Percentiles rank a stretch among this genome's conserved stretches.
Conservation (phyloP, 176 grass and related monocot species). For the Musa acuminata region DNA sequence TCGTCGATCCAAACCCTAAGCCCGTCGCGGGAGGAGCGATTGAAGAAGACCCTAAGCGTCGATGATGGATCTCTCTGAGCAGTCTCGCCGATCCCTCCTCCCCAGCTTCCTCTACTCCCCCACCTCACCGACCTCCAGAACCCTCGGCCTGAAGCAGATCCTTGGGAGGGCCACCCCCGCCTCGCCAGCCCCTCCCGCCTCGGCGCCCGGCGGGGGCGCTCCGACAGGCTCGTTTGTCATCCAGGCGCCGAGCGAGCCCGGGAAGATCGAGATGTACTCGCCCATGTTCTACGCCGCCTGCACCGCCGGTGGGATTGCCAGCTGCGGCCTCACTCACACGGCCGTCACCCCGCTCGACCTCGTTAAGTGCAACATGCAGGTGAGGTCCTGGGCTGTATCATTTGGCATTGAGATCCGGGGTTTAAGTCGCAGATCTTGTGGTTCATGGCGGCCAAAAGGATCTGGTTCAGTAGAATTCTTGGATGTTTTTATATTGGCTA, state of each 20-base stretch:
- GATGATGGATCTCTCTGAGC: conserved; percentile 39
- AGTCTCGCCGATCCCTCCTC: conserved; percentile 31
- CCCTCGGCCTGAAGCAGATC: not conserved
- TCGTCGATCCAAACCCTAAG: not conserved
- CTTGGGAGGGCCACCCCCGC: not conserved
- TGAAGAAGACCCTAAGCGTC: not conserved
- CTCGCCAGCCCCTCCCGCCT: not conserved
- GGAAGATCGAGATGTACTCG: too few relatives aligned
- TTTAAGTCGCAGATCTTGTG: too few relatives aligned
- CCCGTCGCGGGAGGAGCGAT: not conserved
- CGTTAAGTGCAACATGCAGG: conserved; percentile 1
- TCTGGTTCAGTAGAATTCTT: too few relatives aligned
- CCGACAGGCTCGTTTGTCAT: conserved; percentile 13
- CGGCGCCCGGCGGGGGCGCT: not conserved
- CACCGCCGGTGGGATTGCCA: too few relatives aligned
- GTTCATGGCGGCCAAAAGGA: too few relatives aligned
- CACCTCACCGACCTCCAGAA: not conserved
- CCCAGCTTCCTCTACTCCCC: conserved; percentile 43
- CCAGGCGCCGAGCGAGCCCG: conserved; percentile 20
- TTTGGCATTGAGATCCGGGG: not conserved
- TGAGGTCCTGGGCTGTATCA: not conserved
- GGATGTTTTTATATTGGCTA: too few relatives aligned
- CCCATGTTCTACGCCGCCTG: too few relatives aligned
- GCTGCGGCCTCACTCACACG: too few relatives aligned
- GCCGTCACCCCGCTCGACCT: too few relatives aligned